These are phyloP conservation scores for Backusella circina DNA, from an alignment of 192 early-diverging fungal species.

Conservation along the genomic window DNA sequence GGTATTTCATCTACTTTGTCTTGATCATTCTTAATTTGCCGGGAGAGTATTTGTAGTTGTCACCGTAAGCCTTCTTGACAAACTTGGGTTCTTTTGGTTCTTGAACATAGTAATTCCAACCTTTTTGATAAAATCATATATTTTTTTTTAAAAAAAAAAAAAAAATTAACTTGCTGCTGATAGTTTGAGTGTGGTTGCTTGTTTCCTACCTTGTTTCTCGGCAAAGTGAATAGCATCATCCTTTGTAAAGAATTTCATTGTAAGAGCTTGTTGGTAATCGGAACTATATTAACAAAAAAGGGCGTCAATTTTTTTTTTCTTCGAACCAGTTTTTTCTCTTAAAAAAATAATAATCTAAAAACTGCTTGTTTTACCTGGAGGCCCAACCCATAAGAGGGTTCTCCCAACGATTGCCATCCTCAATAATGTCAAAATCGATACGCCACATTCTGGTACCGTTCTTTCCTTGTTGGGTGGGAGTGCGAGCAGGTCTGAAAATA, in stretches of 20 bases:
- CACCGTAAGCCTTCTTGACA: conserved; percentile 82
- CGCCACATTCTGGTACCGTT: conserved; percentile 80
- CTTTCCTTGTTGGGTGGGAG: conserved; percentile 83
- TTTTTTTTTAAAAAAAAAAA: not conserved
- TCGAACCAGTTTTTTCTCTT: not conserved
- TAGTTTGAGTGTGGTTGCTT: no score
- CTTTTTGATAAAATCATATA: conserved; percentile 15
- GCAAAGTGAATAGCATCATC: conserved; percentile 93
- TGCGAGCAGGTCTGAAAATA: conserved; percentile 80
- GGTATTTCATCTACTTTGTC: conserved; percentile 69
- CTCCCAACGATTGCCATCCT: conserved; percentile 80
- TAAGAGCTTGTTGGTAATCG: conserved; percentile 79
- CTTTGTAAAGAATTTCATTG: conserved; percentile 78
- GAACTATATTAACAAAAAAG: conserved; percentile 51
- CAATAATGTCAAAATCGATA: conserved; percentile 85
- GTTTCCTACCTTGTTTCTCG: conserved; percentile 74
- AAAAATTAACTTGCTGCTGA: no score
- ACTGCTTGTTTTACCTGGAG: conserved; percentile 50
- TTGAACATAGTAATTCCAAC: conserved; percentile 89
- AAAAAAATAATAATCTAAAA: not conserved
- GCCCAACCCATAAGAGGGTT: conserved; percentile 96
- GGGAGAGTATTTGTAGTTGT: conserved; percentile 88
- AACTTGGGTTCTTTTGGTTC: conserved; percentile 82
- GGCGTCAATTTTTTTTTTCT: not conserved
- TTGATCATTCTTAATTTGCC: conserved; percentile 77